A percentile compares a stretch with the other conserved stretches of the same genome.
Conservation (phyloP, 257 asterid genomes). For the Solanum ossicruentum region DNA sequence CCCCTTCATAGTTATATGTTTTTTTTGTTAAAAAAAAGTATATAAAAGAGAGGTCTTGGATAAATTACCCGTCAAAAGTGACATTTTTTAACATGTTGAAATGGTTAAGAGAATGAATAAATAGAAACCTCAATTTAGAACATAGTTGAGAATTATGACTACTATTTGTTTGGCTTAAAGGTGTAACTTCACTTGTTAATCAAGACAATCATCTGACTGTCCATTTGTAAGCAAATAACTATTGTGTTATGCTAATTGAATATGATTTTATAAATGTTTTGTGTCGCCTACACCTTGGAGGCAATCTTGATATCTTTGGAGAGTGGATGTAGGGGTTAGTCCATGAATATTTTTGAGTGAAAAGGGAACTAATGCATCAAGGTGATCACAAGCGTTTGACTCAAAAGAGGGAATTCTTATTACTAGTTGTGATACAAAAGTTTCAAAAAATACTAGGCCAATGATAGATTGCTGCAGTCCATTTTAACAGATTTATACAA, state of each 20-base stretch:
- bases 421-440: background rate
- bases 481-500: background rate
- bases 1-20: background rate
- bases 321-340: background rate
- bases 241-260: background rate
- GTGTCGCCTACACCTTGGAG: background rate
- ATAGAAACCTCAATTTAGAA: background rate
- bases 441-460: background rate
- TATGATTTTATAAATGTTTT: background rate
- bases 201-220: background rate
- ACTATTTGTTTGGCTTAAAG: background rate
- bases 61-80: too few species aligned
- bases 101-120: background rate
- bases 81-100: background rate
- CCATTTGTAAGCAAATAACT: background rate
- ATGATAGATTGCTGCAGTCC: background rate
- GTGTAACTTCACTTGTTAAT: background rate
- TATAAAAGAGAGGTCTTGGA: too few species aligned
- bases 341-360: background rate
- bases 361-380: background rate
- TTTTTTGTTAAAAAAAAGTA: too few species aligned
- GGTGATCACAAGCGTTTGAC: background rate
- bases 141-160: background rate
- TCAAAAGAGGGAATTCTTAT: background rate
- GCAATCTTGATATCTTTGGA: background rate